Evolutionary conservation across 164 flowering plant species (phyloP), one percentile per base, ranked within the genome.

Genomic region (Brasenia schreberi): DNA sequence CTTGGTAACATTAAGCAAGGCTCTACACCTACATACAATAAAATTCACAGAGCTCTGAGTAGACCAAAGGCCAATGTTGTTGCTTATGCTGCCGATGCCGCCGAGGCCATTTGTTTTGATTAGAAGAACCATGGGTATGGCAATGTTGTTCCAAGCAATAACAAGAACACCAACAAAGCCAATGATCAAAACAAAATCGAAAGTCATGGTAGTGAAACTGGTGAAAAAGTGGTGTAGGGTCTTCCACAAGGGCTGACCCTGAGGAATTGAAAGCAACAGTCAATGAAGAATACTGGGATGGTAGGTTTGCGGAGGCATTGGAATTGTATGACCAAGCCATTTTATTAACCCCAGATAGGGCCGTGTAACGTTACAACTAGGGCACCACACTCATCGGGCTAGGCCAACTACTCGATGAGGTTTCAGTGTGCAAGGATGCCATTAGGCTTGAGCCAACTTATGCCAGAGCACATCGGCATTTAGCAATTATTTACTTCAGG

Each of bases 401-500:
- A 62, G 96, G 89, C 66, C 81, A 81, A 18, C 74, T 90, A 44
- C 59, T 86, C 14, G 97, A 91, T 59, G 98, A 95, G 0, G 79
- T 82, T 7, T 53, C 68, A 2, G 95, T 84, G 71, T 85, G 96
- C 72, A 69, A 62, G 68, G 86, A 87, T 69, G 98, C 98, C 6
- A 67, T 90, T 49, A 67, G 77, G 42, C 75, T 93, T 43, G 85
- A 90, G 19, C 89, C 96, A 67, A 70, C 68, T 60, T 89, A 89
- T 74, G 80, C 70, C 0, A 76, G 89, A 66, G 97, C 95, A 59
- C 97, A 94, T 66, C 82, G 75, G 56, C 84, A 95, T 18, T 75
- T 91, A 43, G 98, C 84, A 3, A 82, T 80, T 6, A 70, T 87
- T 0, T 87, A 84, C 76, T 73, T 85, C 84, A 87, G 97, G 98